Conservation (phyloP, 495 filamentous ascomycete species). For the Paragyromitra xinjiangensis region DNA sequence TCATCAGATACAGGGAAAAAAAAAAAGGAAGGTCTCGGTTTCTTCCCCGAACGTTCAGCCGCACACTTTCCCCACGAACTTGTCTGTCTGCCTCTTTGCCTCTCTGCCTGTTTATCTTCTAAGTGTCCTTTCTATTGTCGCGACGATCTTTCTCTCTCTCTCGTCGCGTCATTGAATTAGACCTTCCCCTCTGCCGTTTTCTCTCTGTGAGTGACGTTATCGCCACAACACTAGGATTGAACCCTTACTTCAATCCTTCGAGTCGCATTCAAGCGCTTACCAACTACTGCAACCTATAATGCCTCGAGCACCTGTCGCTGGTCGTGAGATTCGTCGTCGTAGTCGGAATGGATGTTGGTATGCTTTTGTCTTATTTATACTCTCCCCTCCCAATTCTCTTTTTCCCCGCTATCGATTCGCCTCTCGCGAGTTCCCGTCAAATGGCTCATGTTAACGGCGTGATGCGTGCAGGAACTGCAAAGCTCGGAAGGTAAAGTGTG, state of each 20-base stretch:
- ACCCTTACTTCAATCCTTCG: constrained; percentile 31
- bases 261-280: constrained; percentile 38
- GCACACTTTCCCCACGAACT: constrained; percentile 22
- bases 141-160: constrained; percentile 33
- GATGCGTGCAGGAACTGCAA: constrained; percentile 75
- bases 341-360: constrained; percentile 89
- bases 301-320: constrained; percentile 58
- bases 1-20: constrained; percentile 7
- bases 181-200: constrained; percentile 37
- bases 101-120: background rate
- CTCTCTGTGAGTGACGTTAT: constrained; percentile 44
- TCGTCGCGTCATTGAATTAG: constrained; percentile 51
- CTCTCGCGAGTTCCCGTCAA: constrained; percentile 24
- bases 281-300: constrained; percentile 34
- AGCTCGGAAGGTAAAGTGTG: constrained; percentile 86
- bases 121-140: constrained; percentile 28
- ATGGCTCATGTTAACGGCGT: constrained; percentile 39
- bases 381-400: background rate
- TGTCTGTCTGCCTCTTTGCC: constrained; percentile 15
- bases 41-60: constrained; percentile 23
- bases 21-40: constrained; percentile 19
- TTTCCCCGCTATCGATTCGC: constrained; percentile 8
- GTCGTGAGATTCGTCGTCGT: constrained; percentile 65
- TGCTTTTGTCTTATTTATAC: constrained; percentile 56
- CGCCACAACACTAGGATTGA: constrained; percentile 43